Conservation (phyloP, 2,329 filamentous ascomycete species). For the Beauveria medogensis region DNA sequence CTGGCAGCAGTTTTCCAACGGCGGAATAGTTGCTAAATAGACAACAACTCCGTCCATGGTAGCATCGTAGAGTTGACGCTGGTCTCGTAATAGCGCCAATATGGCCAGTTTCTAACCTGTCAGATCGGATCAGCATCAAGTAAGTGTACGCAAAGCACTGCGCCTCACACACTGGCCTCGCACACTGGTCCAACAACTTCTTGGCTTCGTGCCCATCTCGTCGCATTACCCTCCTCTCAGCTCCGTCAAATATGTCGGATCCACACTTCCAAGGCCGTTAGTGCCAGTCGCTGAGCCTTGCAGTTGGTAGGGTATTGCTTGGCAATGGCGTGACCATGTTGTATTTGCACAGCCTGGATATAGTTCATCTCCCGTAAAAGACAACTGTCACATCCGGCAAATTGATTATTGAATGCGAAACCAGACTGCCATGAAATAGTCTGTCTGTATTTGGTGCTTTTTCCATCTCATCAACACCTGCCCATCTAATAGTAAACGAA, state of each 20-base stretch:
- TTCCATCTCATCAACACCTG: neutral
- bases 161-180: too few species aligned
- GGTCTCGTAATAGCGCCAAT: too few species aligned
- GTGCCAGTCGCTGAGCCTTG: neutral
- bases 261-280: neutral
- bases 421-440: neutral
- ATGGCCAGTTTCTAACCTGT: neutral
- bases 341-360: neutral
- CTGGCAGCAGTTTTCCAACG: too few species aligned
- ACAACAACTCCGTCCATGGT: too few species aligned
- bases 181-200: neutral
- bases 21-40: too few species aligned
- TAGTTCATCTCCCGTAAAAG: neutral
- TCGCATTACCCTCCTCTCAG: too few species aligned
- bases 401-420: neutral
- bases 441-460: neutral
- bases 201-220: neutral
- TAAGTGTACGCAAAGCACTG: neutral
- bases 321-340: neutral
- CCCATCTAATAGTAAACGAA: slow-evolving; percentile 7
- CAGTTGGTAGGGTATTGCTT: neutral
- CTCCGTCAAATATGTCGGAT: neutral
- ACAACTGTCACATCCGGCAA: neutral
- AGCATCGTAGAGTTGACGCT: neutral
- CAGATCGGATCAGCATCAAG: neutral